These are phyloP conservation scores for Neoboletus brunneissimus DNA, from an alignment of 768 basidiomycete genomes.

Conservation along the genomic window DNA sequence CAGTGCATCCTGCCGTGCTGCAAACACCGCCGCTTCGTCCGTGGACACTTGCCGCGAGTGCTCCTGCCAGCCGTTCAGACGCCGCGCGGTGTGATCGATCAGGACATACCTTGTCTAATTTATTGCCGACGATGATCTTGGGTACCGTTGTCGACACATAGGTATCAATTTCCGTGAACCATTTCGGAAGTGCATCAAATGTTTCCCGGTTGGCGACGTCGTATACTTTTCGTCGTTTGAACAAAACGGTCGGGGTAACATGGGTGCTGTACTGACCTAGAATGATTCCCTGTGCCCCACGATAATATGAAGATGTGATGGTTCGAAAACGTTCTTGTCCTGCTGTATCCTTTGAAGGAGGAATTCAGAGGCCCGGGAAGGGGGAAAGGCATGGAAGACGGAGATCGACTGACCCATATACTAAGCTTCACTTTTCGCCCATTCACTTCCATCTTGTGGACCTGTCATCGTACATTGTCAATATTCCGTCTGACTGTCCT, in stretches of 20 bases:
- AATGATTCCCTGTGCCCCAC: constrained; percentile 82
- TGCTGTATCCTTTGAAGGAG: constrained; percentile 70
- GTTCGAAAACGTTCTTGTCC: constrained; percentile 97
- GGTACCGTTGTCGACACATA: constrained; percentile 85
- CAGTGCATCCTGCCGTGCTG: constrained; percentile 73
- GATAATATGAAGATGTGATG: constrained; percentile 92
- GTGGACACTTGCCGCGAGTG: constrained; percentile 85
- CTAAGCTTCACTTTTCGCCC: constrained; percentile 87
- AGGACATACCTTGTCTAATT: constrained; percentile 76
- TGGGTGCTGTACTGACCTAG: constrained; percentile 48
- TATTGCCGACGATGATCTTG: constrained; percentile 94
- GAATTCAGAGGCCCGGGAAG: neutral
- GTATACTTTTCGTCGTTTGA: constrained; percentile 59
- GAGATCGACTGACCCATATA: constrained; percentile 78
- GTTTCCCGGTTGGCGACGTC: constrained; percentile 92
- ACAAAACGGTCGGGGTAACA: too few relatives aligned
- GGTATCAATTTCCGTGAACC: constrained; percentile 91
- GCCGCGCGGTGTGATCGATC: too few relatives aligned
- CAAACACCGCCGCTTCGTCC: constrained; percentile 76
- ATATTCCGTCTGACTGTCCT: neutral
- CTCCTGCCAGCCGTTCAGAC: constrained; percentile 50
- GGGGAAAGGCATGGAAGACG: too few relatives aligned
- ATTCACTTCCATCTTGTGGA: constrained; percentile 84
- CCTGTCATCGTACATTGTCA: constrained; percentile 40
- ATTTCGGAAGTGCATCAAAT: constrained; percentile 90